Evolutionary conservation across 2,329 filamentous ascomycete species (phyloP).

Genomic region (Talaromyces verruculosus): DNA sequence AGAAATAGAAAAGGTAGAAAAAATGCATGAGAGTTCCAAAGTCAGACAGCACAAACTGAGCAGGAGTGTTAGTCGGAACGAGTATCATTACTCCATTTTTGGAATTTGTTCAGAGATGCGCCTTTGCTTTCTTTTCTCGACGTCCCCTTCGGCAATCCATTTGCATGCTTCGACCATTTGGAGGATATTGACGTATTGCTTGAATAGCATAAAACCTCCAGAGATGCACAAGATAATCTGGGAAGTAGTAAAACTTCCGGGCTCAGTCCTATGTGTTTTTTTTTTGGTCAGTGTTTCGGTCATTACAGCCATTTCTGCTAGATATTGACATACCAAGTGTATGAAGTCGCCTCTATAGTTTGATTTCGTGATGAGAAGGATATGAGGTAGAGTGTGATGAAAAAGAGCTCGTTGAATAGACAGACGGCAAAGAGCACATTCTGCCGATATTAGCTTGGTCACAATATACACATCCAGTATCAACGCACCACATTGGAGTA

Average conservation of each 20-base stretch:
- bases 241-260: slow-evolving; percentile 44
- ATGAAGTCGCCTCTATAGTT: slow-evolving; percentile 49
- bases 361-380: slow-evolving; percentile 93
- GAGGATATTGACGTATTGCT: slow-evolving; percentile 91
- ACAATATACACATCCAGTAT: not conserved
- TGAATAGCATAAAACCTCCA: slow-evolving; percentile 67
- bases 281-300: not conserved
- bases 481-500: slow-evolving; percentile 86
- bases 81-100: not conserved
- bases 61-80: not conserved
- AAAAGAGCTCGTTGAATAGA: slow-evolving; percentile 89
- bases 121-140: slow-evolving; percentile 36
- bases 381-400: slow-evolving; percentile 95
- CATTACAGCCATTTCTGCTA: not conserved
- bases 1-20: not conserved
- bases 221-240: slow-evolving; percentile 57
- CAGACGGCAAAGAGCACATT: slow-evolving; percentile 88
- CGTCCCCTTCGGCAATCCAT: slow-evolving; percentile 90
- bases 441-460: slow-evolving; percentile 47
- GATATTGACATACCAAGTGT: slow-evolving; percentile 32
- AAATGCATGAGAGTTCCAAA: not conserved
- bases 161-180: slow-evolving; percentile 91
- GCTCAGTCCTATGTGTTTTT: not conserved
- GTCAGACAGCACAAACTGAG: too few species aligned
- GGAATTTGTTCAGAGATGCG: not conserved